Evolutionary conservation across 2,329 filamentous ascomycete genomes (phyloP).

Genomic region (Drechslerella coelobrocha): DNA sequence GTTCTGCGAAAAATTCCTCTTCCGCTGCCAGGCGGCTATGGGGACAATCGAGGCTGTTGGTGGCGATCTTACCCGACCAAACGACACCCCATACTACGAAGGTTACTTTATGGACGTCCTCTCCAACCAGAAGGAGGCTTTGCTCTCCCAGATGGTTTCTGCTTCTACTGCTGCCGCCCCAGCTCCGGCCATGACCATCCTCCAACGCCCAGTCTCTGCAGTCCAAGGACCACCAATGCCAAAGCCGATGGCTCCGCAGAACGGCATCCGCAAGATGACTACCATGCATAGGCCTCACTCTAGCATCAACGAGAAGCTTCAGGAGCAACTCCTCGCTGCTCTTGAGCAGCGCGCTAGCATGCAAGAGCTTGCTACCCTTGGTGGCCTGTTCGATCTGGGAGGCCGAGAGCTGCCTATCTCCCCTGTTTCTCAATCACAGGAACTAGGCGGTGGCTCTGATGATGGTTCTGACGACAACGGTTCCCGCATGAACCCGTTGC

Average conservation of each 20-base stretch:
- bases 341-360: conserved; percentile 48
- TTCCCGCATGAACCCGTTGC: conserved; percentile 19
- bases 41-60: conserved; percentile 86
- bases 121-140: conserved; percentile 71
- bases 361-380: conserved; percentile 38
- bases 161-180: conserved; percentile 51
- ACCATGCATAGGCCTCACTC: conserved; percentile 45
- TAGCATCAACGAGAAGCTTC: conserved; percentile 48
- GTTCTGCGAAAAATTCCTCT: conserved; percentile 72
- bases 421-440: conserved; percentile 61
- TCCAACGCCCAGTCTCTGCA: conserved; percentile 34
- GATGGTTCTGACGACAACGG: conserved; percentile 44
- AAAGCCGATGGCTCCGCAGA: conserved; percentile 38
- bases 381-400: conserved; percentile 35
- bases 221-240: conserved; percentile 54
- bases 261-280: conserved; percentile 53
- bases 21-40: conserved; percentile 82
- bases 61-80: conserved; percentile 80
- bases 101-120: conserved; percentile 96
- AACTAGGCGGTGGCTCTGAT: conserved; percentile 58
- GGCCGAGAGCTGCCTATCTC: conserved; percentile 44
- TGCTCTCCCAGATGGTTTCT: conserved; percentile 68
- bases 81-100: conserved; percentile 90
- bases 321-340: conserved; percentile 47
- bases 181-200: conserved; percentile 8